Percentiles rank a stretch among this genome's conserved stretches.
phyloP scores from a whole-genome alignment of 257 asterid genomes.

The Datura wrightii region DNA sequence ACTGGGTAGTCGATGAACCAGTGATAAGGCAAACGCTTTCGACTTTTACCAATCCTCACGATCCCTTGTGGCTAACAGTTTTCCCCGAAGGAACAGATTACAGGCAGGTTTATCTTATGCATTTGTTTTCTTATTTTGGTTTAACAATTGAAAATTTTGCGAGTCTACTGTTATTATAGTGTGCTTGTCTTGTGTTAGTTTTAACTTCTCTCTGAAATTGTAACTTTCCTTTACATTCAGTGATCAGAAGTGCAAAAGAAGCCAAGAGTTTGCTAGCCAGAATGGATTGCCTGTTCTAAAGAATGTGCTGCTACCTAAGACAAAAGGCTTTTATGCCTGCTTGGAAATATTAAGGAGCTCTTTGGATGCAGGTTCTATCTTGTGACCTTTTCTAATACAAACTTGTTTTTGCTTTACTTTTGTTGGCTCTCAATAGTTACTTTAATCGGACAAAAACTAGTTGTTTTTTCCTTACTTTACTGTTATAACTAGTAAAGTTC shows the following conservation, averaged over 20 bases:
- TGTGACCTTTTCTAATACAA: not conserved
- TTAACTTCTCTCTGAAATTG: not conserved
- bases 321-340: conserved; percentile 79
- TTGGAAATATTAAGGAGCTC: conserved; percentile 67
- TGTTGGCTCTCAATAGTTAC: not conserved
- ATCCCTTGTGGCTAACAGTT: conserved; percentile 84
- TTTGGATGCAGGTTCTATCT: conserved; percentile 77
- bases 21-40: conserved; percentile 58
- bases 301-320: conserved; percentile 82
- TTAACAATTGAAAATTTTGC: no score
- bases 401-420: not conserved
- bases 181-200: not conserved
- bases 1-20: conserved; percentile 76
- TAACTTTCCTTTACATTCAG: conserved; percentile 46
- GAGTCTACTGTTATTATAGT: no score
- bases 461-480: not conserved
- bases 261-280: conserved; percentile 78
- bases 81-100: conserved; percentile 97
- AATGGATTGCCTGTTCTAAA: conserved; percentile 75
- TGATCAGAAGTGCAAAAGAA: conserved; percentile 71
- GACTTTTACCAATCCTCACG: conserved; percentile 60
- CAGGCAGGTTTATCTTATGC: conserved; percentile 52
- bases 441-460: not conserved
- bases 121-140: conserved; percentile 16
- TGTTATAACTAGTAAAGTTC: not conserved